Base-by-base conservation (phyloP, 257 asterid species). In the Ocimum tenuiflorum region DNA sequence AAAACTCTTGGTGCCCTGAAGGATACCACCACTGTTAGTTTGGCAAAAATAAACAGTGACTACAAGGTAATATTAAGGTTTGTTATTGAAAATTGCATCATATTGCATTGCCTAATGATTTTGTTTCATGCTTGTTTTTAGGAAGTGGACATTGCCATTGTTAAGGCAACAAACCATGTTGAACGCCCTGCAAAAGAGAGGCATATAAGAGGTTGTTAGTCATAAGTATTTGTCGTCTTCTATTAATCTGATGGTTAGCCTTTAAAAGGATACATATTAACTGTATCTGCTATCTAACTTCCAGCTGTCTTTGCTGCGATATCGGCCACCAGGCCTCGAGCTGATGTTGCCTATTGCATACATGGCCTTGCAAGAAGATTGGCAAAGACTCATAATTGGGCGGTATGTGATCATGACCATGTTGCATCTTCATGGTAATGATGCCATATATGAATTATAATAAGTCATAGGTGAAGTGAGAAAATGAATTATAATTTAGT, bases 81-180 rank as follows among this genome's bases (percentile, higher is more conserved):
- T 17, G 6, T 22, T 14, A 45, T 17, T 12, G 43, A 13, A 62
- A 61, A 8, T 51, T 52, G 12, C 51, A 55, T 64, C 19, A 23
- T 70, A 4, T 22, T 7, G 61, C 14, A 1, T 18, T 77, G 46
- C 56, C 46, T 55, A 45, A 54, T 52, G 39, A 53, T 68, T 46
- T 57, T 60, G 13, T 31, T 60, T 42, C 24, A 5, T 42, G 14
- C 42, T 60, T 22, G 29, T 29, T 42, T 53, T 58, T 8, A 92
- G 99, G 99, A 89, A 38, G 81, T 92, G 84, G 99, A 92, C 75
- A 86, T 92, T 72, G 99, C 99, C 56, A 81, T 92, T 78, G 99
- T 92, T 70, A 89, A 82, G 90, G 99, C 99, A 7, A 92, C 99
- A 57, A 92, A 92, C 82, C 99, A 92, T 51, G 94, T 84, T 3